Evolutionary conservation across 805 yeast genomes (phyloP).

Genomic region (Ogataea corticis): DNA sequence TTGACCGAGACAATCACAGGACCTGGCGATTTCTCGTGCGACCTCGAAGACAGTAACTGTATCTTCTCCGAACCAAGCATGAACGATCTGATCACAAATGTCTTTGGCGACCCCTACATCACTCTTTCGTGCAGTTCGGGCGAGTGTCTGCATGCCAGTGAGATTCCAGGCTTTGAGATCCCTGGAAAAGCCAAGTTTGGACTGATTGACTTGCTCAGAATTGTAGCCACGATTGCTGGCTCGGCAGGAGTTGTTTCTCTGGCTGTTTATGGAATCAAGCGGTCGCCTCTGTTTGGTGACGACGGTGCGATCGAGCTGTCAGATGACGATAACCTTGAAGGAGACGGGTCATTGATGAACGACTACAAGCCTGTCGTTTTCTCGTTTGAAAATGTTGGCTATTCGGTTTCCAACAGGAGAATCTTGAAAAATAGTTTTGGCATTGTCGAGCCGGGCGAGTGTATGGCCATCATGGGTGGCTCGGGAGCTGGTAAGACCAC

Average conservation of each 20-base stretch:
- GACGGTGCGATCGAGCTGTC: constrained; percentile 25
- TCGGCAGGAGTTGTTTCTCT: constrained; percentile 44
- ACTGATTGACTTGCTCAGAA: constrained; percentile 46
- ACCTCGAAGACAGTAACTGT: constrained; percentile 61
- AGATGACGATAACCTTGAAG: constrained; percentile 35
- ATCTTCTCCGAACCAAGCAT: constrained; percentile 91
- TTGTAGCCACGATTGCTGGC: constrained; percentile 44
- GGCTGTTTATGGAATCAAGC: constrained; percentile 49
- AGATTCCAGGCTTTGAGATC: constrained; percentile 83
- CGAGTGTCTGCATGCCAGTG: constrained; percentile 90
- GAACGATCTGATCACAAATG: constrained; percentile 86
- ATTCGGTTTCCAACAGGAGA: constrained; percentile 50
- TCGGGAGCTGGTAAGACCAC: constrained; percentile 99
- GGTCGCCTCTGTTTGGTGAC: constrained; percentile 59
- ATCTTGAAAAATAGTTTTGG: constrained; percentile 73
- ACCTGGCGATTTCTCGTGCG: constrained; percentile 90
- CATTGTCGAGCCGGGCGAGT: constrained; percentile 79
- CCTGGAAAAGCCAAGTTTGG: constrained; percentile 56
- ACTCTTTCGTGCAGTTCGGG: constrained; percentile 79
- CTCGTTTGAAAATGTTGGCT: constrained; percentile 72
- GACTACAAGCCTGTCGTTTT: constrained; percentile 68
- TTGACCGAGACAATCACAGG: constrained; percentile 86
- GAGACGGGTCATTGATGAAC: constrained; percentile 40
- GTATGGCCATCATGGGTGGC: constrained; percentile 96
- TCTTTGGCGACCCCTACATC: constrained; percentile 93